phyloP scores from a whole-genome alignment of 2,329 filamentous ascomycete genomes.

The Fusarium vanettenii region DNA sequence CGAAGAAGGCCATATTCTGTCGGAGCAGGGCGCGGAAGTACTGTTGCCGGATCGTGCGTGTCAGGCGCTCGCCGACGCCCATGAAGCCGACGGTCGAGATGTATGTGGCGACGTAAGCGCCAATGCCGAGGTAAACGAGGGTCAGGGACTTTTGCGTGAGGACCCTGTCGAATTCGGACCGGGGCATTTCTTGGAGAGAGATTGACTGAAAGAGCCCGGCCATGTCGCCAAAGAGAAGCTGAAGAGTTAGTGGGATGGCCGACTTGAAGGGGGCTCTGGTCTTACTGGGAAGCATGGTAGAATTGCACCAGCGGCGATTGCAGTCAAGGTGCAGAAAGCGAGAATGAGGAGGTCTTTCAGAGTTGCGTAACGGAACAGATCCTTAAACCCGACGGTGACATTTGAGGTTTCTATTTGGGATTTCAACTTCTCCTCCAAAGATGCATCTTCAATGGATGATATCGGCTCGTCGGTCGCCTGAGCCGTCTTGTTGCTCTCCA shows the following conservation, averaged over 20 bases:
- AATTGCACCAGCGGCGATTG: neutral
- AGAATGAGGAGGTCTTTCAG: neutral
- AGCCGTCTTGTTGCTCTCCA: neutral
- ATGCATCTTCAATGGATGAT: neutral
- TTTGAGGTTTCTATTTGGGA: neutral
- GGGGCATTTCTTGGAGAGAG: neutral
- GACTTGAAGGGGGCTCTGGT: neutral
- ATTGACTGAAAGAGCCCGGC: neutral
- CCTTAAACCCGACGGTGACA: neutral
- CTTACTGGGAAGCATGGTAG: neutral
- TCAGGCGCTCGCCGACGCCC: conserved; percentile 44
- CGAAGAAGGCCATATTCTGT: conserved; percentile 64
- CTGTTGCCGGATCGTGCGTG: conserved; percentile 53
- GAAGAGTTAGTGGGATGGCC: neutral
- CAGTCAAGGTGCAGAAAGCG: neutral
- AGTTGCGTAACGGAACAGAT: neutral
- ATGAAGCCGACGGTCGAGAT: conserved; percentile 85
- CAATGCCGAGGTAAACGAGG: conserved; percentile 79
- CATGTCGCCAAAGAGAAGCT: neutral
- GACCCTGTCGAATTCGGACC: neutral
- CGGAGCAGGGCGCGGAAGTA: conserved; percentile 59
- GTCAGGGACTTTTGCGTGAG: neutral
- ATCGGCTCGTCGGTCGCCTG: neutral
- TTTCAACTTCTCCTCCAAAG: neutral
- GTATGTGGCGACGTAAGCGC: conserved; percentile 78